Evolutionary conservation across 768 basidiomycete genomes (phyloP), one percentile per base, ranked within the genome.

Genomic region (Boletus pseudopeckii): DNA sequence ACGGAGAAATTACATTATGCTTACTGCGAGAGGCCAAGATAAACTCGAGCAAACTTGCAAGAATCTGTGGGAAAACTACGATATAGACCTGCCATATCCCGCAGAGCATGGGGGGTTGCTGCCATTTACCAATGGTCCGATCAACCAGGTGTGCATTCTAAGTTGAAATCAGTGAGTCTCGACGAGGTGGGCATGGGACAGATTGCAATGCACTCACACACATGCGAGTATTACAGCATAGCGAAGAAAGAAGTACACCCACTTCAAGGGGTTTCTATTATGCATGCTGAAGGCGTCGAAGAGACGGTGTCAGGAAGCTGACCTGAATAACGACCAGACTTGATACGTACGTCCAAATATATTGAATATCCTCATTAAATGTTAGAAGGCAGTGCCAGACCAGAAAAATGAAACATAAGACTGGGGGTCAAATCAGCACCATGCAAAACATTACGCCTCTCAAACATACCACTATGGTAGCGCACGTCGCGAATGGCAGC

Each of bases 181-280:
- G 20, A 5, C 17, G 5, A 40, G 9, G 13, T 24, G 13, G 2
- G 5, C 9, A 13, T 11, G 5, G 9, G 34, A 40, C 7, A n/a
- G 0, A 5, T 26, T 28, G 22, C 0, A 18, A 40, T 24, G 10
- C 26, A 55, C 66, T 66, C 33, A 68, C 66, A 57, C 4, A 10
- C 60, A 62, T 32, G 50, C 55, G 6, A 53, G n/a, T 33, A 70
- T 45, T 7, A 52, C 47, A 37, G 46, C 39, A 52, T 70, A 69
- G n/a, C 57, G 67, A 53, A 68, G 52, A 45, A 59, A 58, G 15
- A 67, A 28, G 33, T 67, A 70, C 14, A 64, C 14, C 72, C 72
- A 73, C 50, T 68, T 73, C 33, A 64, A 58, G 5, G 54, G 48
- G 14, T 43, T 60, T n/a, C 14, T 48, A 28, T 58, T 57, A 9